Evolutionary conservation across 1,139 yeast species (phyloP).

Genomic region (Taphrina sp.): DNA sequence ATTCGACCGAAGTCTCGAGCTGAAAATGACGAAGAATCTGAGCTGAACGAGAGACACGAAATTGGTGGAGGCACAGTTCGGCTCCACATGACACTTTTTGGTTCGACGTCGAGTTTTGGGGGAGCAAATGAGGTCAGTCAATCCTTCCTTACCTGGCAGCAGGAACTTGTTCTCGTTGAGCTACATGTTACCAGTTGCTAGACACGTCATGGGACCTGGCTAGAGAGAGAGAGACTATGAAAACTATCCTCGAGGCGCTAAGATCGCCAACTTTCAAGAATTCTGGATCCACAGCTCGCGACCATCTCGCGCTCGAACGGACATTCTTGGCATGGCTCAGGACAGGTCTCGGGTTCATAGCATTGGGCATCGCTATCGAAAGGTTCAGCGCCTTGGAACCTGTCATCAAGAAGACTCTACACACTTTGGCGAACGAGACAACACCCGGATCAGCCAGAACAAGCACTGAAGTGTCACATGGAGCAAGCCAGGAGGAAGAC

Average conservation of each 20-base stretch:
- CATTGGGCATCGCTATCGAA: conserved; percentile 56
- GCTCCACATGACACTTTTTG: no score
- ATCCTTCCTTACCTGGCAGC: no score
- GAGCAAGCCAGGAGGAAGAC: background rate
- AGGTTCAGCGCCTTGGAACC: conserved; percentile 9
- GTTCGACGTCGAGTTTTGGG: no score
- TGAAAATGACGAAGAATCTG: no score
- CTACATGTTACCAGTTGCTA: no score
- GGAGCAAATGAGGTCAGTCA: no score
- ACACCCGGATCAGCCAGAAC: background rate
- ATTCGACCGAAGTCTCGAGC: no score
- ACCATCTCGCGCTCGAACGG: conserved; percentile 71
- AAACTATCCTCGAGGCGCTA: background rate
- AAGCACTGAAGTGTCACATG: background rate
- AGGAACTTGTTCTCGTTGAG: no score
- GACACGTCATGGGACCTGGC: no score
- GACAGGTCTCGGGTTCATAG: conserved; percentile 58
- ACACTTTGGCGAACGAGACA: background rate
- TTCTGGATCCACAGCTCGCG: conserved; percentile 53
- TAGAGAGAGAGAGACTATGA: no score
- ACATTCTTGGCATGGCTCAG: conserved; percentile 76
- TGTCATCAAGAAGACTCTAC: background rate
- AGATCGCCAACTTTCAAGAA: conserved; percentile 5
- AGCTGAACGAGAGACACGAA: no score
- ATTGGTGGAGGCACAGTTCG: no score